Percentiles rank a stretch among this genome's conserved stretches.
These are phyloP conservation scores for Westerdykella sp. DNA, from an alignment of 2,329 filamentous ascomycete genomes.

Conservation along the genomic window DNA sequence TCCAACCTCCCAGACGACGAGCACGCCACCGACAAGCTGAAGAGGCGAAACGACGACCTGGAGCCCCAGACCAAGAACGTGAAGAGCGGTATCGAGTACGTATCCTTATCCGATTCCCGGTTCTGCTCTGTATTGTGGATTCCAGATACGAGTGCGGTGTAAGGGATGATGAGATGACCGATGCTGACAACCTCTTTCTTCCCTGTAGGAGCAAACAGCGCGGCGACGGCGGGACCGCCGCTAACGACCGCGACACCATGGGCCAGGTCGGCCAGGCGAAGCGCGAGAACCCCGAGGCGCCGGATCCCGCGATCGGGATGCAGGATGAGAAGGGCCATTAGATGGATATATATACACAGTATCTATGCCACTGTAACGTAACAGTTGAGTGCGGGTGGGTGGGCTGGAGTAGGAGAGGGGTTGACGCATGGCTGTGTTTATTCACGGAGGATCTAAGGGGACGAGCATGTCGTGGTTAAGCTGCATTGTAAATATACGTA, in stretches of 20 bases:
- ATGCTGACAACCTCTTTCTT: too few species aligned
- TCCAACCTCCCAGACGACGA: slow-evolving; percentile 10
- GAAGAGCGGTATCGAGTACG: slow-evolving; percentile 19
- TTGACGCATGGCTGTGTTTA: neutral
- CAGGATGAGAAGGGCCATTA: slow-evolving; percentile 43
- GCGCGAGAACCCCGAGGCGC: slow-evolving; percentile 44
- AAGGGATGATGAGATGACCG: too few species aligned
- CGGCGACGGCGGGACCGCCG: slow-evolving; percentile 38
- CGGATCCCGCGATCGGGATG: slow-evolving; percentile 45
- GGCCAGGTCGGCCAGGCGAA: slow-evolving; percentile 39
- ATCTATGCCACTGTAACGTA: neutral
- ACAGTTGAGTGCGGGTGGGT: too few species aligned
- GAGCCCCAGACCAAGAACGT: slow-evolving; percentile 21
- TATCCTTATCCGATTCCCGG: neutral
- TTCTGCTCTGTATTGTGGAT: too few species aligned
- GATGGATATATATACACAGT: too few species aligned
- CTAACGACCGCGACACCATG: slow-evolving; percentile 33
- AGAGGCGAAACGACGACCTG: slow-evolving; percentile 9
- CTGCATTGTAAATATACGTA: too few species aligned
- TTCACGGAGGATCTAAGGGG: too few species aligned
- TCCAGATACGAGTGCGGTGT: too few species aligned
- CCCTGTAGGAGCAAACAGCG: slow-evolving; percentile 17
- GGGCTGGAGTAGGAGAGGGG: neutral
- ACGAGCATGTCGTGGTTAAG: too few species aligned
- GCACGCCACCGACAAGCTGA: slow-evolving; percentile 20